These are phyloP conservation scores for Syncephalastrum sp. DNA, from an alignment of 371 early-diverging fungal genomes.

Conservation along the genomic window DNA sequence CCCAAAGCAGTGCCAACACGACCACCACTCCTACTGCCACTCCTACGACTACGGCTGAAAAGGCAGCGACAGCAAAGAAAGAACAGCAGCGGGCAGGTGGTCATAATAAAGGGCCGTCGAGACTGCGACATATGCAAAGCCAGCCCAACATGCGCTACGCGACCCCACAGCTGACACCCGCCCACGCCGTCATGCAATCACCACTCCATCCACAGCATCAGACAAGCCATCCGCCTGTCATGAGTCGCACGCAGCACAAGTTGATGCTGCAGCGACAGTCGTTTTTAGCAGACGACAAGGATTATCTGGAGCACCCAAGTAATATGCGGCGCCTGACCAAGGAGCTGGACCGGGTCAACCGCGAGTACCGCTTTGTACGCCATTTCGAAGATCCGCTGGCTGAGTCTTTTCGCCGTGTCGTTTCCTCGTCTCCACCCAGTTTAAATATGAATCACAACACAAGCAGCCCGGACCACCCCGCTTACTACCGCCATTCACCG, in stretches of 20 bases:
- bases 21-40: too few species aligned
- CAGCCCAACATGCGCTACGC: slow-evolving; percentile 25
- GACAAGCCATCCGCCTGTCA: slow-evolving; percentile 1
- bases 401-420: slow-evolving; percentile 35
- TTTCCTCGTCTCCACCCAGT: slow-evolving; percentile 2
- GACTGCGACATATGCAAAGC: slow-evolving; percentile 27
- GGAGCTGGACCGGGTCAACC: slow-evolving; percentile 52
- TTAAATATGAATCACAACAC: background rate
- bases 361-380: slow-evolving; percentile 44
- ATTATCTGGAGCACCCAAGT: slow-evolving; percentile 48
- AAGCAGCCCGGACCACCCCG: background rate
- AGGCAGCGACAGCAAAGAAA: too few species aligned
- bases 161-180: slow-evolving; percentile 9
- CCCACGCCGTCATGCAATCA: slow-evolving; percentile 11
- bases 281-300: slow-evolving; percentile 51
- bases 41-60: too few species aligned
- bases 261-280: slow-evolving; percentile 51
- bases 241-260: slow-evolving; percentile 54
- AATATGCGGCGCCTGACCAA: slow-evolving; percentile 52
- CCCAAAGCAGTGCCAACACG: too few species aligned
- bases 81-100: too few species aligned
- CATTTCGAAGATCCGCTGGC: slow-evolving; percentile 43
- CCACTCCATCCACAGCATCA: background rate
- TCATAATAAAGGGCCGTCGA: too few species aligned
- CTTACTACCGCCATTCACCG: slow-evolving; percentile 5